Conservation (phyloP, 768 basidiomycete genomes). For the Macrolepiota albuminosa region DNA sequence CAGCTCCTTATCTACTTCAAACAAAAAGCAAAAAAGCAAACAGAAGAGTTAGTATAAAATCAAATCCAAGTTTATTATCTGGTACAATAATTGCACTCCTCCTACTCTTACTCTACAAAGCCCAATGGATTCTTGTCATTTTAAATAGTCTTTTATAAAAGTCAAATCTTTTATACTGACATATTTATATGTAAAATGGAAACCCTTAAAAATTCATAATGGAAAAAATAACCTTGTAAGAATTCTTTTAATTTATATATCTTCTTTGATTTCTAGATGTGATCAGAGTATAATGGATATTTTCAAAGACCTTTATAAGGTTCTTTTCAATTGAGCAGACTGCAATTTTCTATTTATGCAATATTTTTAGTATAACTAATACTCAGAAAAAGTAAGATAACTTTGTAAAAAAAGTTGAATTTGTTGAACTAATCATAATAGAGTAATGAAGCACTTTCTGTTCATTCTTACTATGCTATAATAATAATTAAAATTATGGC, state of each 20-base stretch:
- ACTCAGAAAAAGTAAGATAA: neutral
- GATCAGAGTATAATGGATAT: neutral
- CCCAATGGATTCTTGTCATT: neutral
- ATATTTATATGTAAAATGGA: no score
- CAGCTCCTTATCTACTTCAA: no score
- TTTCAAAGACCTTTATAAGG: neutral
- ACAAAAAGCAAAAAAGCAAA: no score
- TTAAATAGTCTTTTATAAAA: neutral
- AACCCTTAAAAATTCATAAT: no score
- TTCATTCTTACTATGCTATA: neutral
- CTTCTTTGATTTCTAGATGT: neutral
- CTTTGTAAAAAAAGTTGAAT: no score
- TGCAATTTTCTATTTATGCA: neutral
- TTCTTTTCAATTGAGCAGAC: neutral
- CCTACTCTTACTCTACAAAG: neutral
- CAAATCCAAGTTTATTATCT: neutral
- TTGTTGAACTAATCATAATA: neutral
- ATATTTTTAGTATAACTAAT: neutral
- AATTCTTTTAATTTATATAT: neutral
- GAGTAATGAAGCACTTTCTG: neutral
- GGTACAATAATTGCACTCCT: neutral
- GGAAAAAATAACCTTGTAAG: no score
- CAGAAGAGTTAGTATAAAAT: no score
- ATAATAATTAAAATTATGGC: no score
- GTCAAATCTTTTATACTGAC: no score